These are phyloP conservation scores for Aureobasidium subglaciale DNA, from an alignment of 2,329 filamentous ascomycete genomes.

Conservation along the genomic window DNA sequence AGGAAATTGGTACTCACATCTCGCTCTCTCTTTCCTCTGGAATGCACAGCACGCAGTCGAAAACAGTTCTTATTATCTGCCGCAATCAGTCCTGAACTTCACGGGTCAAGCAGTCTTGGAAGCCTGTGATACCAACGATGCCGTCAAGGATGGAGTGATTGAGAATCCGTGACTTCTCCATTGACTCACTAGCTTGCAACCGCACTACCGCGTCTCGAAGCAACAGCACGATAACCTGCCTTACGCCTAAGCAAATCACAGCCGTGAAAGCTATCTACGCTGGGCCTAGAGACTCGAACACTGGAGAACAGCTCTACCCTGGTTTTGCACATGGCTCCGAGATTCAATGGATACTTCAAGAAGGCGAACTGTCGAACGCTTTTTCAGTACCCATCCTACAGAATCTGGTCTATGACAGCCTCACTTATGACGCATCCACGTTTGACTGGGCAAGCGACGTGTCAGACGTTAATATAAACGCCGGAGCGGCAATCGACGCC, in stretches of 20 bases:
- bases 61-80: constrained; percentile 20
- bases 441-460: constrained; percentile 36
- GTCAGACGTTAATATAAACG: constrained; percentile 26
- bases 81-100: constrained; percentile 28
- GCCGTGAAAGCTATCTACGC: constrained; percentile 30
- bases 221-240: constrained; percentile 20
- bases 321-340: constrained; percentile 37
- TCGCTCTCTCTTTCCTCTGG: constrained; percentile 26
- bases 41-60: constrained; percentile 20
- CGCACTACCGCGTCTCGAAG: constrained; percentile 14
- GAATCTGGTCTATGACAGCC: constrained; percentile 35
- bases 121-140: constrained; percentile 44
- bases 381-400: constrained; percentile 37
- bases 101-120: constrained; percentile 30
- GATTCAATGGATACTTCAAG: constrained; percentile 31
- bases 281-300: constrained; percentile 24
- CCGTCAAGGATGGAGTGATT: constrained; percentile 42
- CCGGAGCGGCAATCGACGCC: constrained; percentile 33
- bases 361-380: constrained; percentile 28
- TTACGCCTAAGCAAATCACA: constrained; percentile 27
- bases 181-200: constrained; percentile 28
- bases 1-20: constrained; percentile 33
- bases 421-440: constrained; percentile 28
- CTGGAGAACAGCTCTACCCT: constrained; percentile 30
- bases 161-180: constrained; percentile 39